Conservation (phyloP, 495 filamentous ascomycete species). For the Paragyromitra xinjiangensis region DNA sequence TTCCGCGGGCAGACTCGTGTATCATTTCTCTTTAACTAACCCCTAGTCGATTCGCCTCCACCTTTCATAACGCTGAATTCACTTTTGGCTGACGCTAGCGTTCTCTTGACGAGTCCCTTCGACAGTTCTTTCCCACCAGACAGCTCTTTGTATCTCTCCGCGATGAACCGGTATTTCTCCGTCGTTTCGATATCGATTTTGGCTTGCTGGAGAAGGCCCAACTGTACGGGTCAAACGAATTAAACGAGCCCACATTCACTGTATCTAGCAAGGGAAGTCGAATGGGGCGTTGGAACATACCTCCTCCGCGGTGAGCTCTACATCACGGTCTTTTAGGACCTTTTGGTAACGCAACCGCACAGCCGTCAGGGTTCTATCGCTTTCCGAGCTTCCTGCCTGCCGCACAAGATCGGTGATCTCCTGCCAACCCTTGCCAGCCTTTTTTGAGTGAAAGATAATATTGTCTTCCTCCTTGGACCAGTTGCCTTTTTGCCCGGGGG, state of each 20-base stretch:
- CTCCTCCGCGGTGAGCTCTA: conserved; percentile 37
- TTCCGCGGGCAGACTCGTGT: conserved; percentile 21
- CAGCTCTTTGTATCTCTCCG: conserved; percentile 37
- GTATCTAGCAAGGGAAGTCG: neutral
- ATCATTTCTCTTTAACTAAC: conserved; percentile 14
- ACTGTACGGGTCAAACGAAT: conserved; percentile 13
- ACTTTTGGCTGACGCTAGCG: conserved; percentile 13
- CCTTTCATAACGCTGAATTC: conserved; percentile 12
- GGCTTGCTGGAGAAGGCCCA: conserved; percentile 31
- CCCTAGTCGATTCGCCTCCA: conserved; percentile 18
- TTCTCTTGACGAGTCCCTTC: conserved; percentile 6
- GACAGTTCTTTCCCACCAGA: conserved; percentile 34
- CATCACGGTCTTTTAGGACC: conserved; percentile 38
- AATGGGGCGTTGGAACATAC: conserved; percentile 14
- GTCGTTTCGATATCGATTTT: conserved; percentile 30
- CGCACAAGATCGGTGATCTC: conserved; percentile 40
- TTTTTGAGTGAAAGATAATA: conserved; percentile 37
- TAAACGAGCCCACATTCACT: neutral
- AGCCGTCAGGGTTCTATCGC: conserved; percentile 36
- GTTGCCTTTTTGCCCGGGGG: conserved; percentile 33
- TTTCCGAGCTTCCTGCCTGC: conserved; percentile 12
- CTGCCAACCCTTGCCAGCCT: conserved; percentile 34
- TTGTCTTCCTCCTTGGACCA: conserved; percentile 37
- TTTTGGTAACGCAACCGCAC: conserved; percentile 45
- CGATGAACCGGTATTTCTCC: conserved; percentile 43